Evolutionary conservation across 1,284 basidiomycete genomes (phyloP), one percentile per base, ranked within the genome.

Genomic region (Sporisorium scitamineum): DNA sequence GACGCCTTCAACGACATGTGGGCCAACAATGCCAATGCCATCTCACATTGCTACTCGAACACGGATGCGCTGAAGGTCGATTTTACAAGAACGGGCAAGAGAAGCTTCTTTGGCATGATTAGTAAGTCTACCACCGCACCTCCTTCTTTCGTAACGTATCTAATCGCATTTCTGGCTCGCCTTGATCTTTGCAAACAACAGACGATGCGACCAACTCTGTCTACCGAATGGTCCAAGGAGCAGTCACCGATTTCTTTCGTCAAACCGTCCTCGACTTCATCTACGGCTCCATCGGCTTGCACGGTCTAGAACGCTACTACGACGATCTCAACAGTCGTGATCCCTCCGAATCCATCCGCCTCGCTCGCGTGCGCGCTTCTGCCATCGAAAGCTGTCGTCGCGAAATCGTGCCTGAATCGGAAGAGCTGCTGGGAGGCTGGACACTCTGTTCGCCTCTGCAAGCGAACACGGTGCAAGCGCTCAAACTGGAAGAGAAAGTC

Each of bases 41-140:
- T 82, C 61, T 77, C 76, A 18, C 78, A 83, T 34, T 75, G 74
- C 66, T 83, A 83, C 54, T 80, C 81, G 18, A 81, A 81, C 50
- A 80, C 94, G 0, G 93, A 93, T 54, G 94, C 94, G 20, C 88
- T 98, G 54, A 98, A 98, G 90, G 94, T 95, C n/a, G 95, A 97
- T 86, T 97, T 94, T 82, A 96, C 94, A 0, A 57, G 81, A 3
- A 98, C 95, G 0, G 96, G 96, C 31, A 96, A 94, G 87, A 90
- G 96, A 22, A 95, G 98, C 84, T 87, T 97, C 27, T 89, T 90
- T 41, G 96, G 96, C 2, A 90, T 97, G 88, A 80, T 82, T 56
- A 75, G 37, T 39, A n/a, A 16, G 37, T 39, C n/a, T 5, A 3
- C 37, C 16, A 1, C 37, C 16, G 37, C 18, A 1, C 37, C n/a